Conservation (phyloP, 164 flowering plant genomes). For the Amborella trichopoda region DNA sequence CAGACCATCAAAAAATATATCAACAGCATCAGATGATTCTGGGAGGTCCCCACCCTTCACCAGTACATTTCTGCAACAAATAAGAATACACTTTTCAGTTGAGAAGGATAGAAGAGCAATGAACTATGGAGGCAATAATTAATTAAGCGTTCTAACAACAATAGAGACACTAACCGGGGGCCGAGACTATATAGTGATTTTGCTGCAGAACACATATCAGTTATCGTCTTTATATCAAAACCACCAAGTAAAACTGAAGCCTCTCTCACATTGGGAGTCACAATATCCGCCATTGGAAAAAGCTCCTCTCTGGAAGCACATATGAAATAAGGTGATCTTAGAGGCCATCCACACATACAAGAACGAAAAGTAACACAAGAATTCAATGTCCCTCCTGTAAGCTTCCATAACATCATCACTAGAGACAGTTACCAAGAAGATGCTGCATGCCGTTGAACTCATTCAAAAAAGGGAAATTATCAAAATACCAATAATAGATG, state of each 20-base stretch:
- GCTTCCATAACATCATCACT: neutral
- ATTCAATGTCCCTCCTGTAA: neutral
- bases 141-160: neutral
- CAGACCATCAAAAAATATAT: slow-evolving; percentile 82
- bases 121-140: neutral
- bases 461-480: too few relatives aligned
- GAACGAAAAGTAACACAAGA: slow-evolving; percentile 3
- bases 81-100: neutral
- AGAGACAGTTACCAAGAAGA: too few relatives aligned
- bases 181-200: slow-evolving; percentile 64
- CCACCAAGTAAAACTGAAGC: slow-evolving; percentile 84
- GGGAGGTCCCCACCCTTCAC: slow-evolving; percentile 96
- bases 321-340: too few relatives aligned
- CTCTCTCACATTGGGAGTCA: slow-evolving; percentile 89
- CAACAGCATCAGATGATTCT: slow-evolving; percentile 68
- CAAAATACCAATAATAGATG: too few relatives aligned
- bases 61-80: slow-evolving; percentile 60
- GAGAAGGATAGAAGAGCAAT: neutral
- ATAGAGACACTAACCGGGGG: slow-evolving; percentile 39
- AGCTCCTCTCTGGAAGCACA: slow-evolving; percentile 61
- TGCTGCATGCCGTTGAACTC: too few relatives aligned
- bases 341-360: too few relatives aligned
- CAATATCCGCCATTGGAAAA: slow-evolving; percentile 79
- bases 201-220: slow-evolving; percentile 90
- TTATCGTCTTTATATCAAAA: slow-evolving; percentile 36